Evolutionary conservation across 2,329 filamentous ascomycete species (phyloP).

Genomic region (Neopestalotiopsis clavispora): DNA sequence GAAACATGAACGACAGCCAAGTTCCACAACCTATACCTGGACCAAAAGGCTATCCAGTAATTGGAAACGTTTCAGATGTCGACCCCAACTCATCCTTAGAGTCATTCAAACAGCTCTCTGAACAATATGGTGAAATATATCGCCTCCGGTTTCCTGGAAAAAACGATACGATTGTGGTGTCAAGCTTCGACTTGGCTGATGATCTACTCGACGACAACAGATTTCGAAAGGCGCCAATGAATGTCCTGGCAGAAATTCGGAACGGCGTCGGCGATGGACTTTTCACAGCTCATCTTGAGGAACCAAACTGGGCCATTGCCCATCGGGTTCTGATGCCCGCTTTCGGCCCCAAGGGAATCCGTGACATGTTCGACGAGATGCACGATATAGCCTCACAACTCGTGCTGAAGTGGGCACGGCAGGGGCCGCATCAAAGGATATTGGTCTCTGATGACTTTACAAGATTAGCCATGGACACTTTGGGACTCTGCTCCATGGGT

Average conservation of each 20-base stretch:
- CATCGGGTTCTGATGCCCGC: conserved; percentile 57
- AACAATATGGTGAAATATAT: conserved; percentile 20
- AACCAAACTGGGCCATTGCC: conserved; percentile 56
- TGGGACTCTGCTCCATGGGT: conserved; percentile 66
- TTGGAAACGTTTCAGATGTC: conserved; percentile 18
- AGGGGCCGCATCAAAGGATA: conserved; percentile 48
- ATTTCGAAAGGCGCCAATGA: conserved; percentile 62
- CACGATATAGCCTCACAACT: conserved; percentile 56
- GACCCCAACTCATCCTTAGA: conserved; percentile 10
- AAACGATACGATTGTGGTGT: conserved; percentile 23
- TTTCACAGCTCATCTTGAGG: conserved; percentile 29
- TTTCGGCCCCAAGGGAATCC: conserved; percentile 56
- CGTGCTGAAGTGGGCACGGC: conserved; percentile 58
- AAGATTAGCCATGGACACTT: conserved; percentile 64
- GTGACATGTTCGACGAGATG: conserved; percentile 59
- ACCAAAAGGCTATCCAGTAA: conserved; percentile 16
- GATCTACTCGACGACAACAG: conserved; percentile 67
- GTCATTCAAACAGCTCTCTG: conserved; percentile 14
- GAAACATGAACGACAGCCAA: background rate
- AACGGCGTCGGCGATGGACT: conserved; percentile 47
- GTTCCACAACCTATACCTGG: conserved; percentile 14
- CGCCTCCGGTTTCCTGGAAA: conserved; percentile 11
- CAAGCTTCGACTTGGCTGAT: conserved; percentile 59
- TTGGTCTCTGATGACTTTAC: conserved; percentile 63
- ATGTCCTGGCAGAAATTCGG: conserved; percentile 55